A percentile compares a stretch with the other conserved stretches of the same genome.
Evolutionary conservation across 73 alveolate genomes (phyloP).

Genomic region (Effrenium voratum): DNA sequence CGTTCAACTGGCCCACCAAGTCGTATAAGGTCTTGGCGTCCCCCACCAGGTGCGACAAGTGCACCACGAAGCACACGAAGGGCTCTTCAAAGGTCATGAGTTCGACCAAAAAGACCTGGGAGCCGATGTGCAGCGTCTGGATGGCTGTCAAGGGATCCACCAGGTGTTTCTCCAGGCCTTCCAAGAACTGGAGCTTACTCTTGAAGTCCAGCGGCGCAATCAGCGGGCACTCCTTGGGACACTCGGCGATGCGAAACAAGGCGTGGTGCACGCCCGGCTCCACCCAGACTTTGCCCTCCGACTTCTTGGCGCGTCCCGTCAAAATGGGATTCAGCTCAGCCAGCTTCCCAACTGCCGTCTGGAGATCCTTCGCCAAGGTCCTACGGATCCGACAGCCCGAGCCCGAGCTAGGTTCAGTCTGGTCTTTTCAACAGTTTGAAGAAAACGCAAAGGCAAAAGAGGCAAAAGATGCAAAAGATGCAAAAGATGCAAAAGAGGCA

Average conservation of each 20-base stretch:
- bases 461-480: too few relatives aligned
- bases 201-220: conserved; percentile 17
- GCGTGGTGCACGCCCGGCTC: conserved; percentile 62
- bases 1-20: conserved; percentile 68
- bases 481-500: too few relatives aligned
- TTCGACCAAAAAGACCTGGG: conserved; percentile 84
- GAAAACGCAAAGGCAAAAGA: too few relatives aligned
- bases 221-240: conserved; percentile 44
- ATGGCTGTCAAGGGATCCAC: conserved; percentile 12
- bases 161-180: not conserved
- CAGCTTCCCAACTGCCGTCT: conserved; percentile 36
- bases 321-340: conserved; percentile 51
- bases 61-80: conserved; percentile 29
- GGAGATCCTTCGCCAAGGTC: conserved; percentile 44
- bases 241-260: conserved; percentile 11
- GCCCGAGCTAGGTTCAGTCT: too few relatives aligned
- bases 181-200: conserved; percentile 18
- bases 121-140: conserved; percentile 34
- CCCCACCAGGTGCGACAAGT: conserved; percentile 73
- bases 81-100: conserved; percentile 29
- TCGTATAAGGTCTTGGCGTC: conserved; percentile 71
- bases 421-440: too few relatives aligned
- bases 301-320: conserved; percentile 68
- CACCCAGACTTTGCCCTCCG: conserved; percentile 15
- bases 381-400: conserved; percentile 1